These are phyloP conservation scores for Medicago ruthenica DNA, from an alignment of 306 rosid species.

Conservation along the genomic window DNA sequence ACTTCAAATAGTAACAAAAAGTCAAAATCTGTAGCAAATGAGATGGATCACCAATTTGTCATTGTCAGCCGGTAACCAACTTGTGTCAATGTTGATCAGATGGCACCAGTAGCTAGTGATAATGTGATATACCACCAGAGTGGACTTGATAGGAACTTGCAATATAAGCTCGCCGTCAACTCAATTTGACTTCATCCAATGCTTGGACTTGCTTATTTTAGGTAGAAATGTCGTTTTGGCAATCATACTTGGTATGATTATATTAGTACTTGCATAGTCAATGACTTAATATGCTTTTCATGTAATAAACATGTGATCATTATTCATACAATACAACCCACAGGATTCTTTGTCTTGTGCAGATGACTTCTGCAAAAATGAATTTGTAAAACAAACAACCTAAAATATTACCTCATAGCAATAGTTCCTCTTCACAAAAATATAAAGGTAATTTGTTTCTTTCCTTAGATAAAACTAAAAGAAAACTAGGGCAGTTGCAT, in stretches of 20 bases:
- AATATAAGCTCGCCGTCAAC: slow-evolving; percentile 38
- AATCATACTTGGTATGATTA: slow-evolving; percentile 33
- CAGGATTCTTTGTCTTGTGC: too few species aligned
- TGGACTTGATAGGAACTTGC: slow-evolving; percentile 51
- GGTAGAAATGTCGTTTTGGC: slow-evolving; percentile 37
- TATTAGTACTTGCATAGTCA: too few species aligned
- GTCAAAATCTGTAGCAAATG: slow-evolving; percentile 41
- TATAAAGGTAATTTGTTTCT: not conserved
- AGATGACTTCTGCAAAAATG: too few species aligned
- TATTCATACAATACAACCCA: too few species aligned
- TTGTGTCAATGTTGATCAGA: slow-evolving; percentile 45
- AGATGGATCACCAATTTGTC: slow-evolving; percentile 43
- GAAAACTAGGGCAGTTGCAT: not conserved
- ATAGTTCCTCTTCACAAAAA: not conserved
- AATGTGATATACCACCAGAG: slow-evolving; percentile 37
- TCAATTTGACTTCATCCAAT: too few species aligned
- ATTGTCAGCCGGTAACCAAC: slow-evolving; percentile 51
- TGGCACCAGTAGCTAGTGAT: slow-evolving; percentile 47
- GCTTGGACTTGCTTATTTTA: slow-evolving; percentile 18
- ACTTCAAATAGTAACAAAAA: slow-evolving; percentile 33
- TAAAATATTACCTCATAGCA: not conserved
- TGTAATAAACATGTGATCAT: too few species aligned
- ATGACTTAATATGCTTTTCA: too few species aligned
- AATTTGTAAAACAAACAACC: not conserved
- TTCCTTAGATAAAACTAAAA: not conserved